Conservation (phyloP, 2,329 filamentous ascomycete species). For the Mariannaea sp. region DNA sequence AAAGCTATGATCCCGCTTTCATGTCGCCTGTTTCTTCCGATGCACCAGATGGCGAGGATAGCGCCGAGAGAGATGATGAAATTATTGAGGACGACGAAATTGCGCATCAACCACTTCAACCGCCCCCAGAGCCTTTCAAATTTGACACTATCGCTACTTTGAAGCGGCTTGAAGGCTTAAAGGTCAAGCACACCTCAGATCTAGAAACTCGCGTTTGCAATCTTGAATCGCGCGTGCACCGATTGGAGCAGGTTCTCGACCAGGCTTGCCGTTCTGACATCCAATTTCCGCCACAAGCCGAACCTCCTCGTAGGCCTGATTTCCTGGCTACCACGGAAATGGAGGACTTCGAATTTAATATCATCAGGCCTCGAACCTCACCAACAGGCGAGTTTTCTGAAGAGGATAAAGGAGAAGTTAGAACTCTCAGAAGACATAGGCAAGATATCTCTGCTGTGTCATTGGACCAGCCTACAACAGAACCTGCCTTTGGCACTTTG, state of each 20-base stretch:
- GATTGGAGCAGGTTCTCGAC: slow-evolving; percentile 58
- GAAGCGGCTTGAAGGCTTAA: slow-evolving; percentile 58
- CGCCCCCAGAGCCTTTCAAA: slow-evolving; percentile 57
- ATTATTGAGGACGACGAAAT: slow-evolving; percentile 41
- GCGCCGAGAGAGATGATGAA: slow-evolving; percentile 38
- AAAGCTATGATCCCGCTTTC: slow-evolving; percentile 59
- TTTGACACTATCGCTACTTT: slow-evolving; percentile 55
- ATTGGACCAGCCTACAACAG: slow-evolving; percentile 52
- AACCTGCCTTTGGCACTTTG: slow-evolving; percentile 13
- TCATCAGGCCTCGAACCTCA: neutral
- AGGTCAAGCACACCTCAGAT: slow-evolving; percentile 60
- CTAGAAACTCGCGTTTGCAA: slow-evolving; percentile 58
- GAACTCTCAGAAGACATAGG: slow-evolving; percentile 41
- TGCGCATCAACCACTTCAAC: slow-evolving; percentile 35
- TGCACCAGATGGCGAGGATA: slow-evolving; percentile 45
- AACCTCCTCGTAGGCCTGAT: slow-evolving; percentile 34
- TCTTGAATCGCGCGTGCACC: slow-evolving; percentile 57
- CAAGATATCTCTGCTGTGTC: slow-evolving; percentile 48
- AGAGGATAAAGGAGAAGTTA: slow-evolving; percentile 15
- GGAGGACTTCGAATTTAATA: slow-evolving; percentile 25
- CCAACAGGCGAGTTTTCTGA: slow-evolving; percentile 4
- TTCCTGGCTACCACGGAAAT: slow-evolving; percentile 33
- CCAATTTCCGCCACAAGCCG: slow-evolving; percentile 43
- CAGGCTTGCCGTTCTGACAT: slow-evolving; percentile 55
- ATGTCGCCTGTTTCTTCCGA: slow-evolving; percentile 58